Conservation (phyloP, 345 rosid species). For the Brassica carinata region DNA sequence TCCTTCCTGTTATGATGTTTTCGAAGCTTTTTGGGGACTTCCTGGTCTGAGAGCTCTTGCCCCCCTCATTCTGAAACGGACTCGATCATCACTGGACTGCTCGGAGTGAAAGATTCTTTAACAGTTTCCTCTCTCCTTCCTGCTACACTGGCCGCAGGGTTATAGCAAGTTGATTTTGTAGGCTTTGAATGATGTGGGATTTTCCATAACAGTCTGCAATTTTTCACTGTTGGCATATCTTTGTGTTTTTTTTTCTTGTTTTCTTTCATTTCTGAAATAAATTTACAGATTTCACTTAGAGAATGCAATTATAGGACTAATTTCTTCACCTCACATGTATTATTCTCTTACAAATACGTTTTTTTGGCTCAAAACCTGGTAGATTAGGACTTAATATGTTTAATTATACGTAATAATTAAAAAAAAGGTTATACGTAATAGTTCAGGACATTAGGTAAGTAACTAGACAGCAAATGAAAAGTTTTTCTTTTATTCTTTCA, state of each 20-base stretch:
- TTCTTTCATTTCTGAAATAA: not conserved
- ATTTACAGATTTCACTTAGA: not conserved
- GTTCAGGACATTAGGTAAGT: too few species aligned
- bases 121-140: conserved; percentile 8
- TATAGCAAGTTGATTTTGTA: conserved; percentile 1
- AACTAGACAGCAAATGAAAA: not conserved
- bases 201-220: not conserved
- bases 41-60: conserved; percentile 74
- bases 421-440: not conserved
- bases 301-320: conserved; percentile 4
- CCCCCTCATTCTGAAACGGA: conserved; percentile 74
- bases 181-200: too few species aligned
- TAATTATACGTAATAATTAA: not conserved
- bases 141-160: not conserved
- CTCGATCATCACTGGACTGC: conserved; percentile 49
- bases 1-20: conserved; percentile 51
- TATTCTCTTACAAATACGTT: not conserved
- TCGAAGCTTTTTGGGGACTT: conserved; percentile 64
- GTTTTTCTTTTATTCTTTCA: not conserved
- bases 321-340: not conserved
- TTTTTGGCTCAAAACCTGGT: not conserved
- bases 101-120: conserved; percentile 11
- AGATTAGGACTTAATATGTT: not conserved
- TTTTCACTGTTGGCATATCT: not conserved
- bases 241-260: too few species aligned